phyloP scores from a whole-genome alignment of 345 rosid species.

The Carallia pectinifolia region DNA sequence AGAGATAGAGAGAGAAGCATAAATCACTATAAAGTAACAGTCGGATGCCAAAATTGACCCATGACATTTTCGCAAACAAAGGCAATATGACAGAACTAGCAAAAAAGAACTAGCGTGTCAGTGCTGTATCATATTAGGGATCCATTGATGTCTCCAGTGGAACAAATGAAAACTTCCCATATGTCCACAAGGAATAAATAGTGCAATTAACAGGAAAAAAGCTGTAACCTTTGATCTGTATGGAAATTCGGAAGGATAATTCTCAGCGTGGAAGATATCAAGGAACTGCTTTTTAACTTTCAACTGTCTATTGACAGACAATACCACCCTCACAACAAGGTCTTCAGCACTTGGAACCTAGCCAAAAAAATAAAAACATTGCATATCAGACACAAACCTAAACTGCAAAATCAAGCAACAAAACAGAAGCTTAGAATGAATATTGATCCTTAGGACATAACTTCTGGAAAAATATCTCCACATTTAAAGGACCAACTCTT shows the following conservation, averaged over 20 bases:
- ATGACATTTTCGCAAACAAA: background rate
- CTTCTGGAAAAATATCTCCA: too few species aligned
- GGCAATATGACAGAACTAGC: background rate
- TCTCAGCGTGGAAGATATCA: conserved; percentile 32
- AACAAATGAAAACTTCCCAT: background rate
- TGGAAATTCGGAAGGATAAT: conserved; percentile 49
- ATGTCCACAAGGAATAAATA: background rate
- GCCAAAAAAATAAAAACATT: conserved; percentile 10
- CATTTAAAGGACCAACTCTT: background rate
- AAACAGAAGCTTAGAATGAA: background rate
- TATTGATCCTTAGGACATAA: too few species aligned
- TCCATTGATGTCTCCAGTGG: background rate
- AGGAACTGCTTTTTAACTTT: conserved; percentile 40
- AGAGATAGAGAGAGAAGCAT: background rate
- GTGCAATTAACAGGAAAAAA: conserved; percentile 6
- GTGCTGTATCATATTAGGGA: background rate
- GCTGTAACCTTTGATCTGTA: conserved; percentile 57
- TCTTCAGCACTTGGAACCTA: conserved; percentile 51
- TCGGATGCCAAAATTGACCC: background rate
- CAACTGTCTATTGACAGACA: conserved; percentile 39
- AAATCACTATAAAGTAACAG: background rate
- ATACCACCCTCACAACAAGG: conserved; percentile 52
- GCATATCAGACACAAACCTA: conserved; percentile 12
- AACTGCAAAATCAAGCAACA: background rate
- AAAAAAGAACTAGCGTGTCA: background rate